These are phyloP conservation scores for Populus hybrid DNA, from an alignment of 441 rosid species.

Conservation along the genomic window DNA sequence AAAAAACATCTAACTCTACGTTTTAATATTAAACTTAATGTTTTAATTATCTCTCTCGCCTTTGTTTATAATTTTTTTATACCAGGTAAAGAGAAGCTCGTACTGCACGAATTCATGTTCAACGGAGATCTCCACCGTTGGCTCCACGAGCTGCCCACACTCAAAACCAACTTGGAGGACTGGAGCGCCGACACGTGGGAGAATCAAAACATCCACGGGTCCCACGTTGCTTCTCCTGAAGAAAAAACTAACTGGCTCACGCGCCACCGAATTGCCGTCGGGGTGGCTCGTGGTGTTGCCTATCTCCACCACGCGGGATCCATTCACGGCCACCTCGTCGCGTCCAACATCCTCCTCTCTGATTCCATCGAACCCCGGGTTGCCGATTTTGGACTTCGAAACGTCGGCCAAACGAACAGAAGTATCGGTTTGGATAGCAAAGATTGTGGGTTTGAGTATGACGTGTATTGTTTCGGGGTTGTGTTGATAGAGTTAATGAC, in stretches of 20 bases:
- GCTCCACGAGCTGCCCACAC: constrained; percentile 92
- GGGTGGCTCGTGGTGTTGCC: constrained; percentile 82
- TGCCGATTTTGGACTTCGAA: constrained; percentile 61
- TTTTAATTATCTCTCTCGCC: too few species aligned
- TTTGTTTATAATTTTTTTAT: neutral
- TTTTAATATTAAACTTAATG: too few species aligned
- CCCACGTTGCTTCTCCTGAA: constrained; percentile 35
- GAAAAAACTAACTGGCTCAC: constrained; percentile 70
- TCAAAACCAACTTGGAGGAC: constrained; percentile 78
- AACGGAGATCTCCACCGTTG: constrained; percentile 87
- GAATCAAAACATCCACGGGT: constrained; percentile 27
- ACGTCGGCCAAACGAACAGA: constrained; percentile 14
- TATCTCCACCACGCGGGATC: constrained; percentile 85
- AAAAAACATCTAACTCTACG: too few species aligned
- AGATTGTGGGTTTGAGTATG: constrained; percentile 24
- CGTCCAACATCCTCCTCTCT: constrained; percentile 70
- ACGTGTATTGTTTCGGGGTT: constrained; percentile 70
- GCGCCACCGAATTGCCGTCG: constrained; percentile 78
- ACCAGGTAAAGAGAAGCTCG: constrained; percentile 76
- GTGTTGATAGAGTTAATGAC: constrained; percentile 68
- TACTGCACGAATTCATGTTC: constrained; percentile 73
- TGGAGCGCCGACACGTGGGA: constrained; percentile 97
- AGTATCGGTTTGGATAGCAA: neutral
- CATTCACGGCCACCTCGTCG: constrained; percentile 71
- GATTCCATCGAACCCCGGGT: constrained; percentile 75